These are phyloP conservation scores for Kurtzmaniella cleridarum DNA, from an alignment of 805 yeast species.

Conservation along the genomic window DNA sequence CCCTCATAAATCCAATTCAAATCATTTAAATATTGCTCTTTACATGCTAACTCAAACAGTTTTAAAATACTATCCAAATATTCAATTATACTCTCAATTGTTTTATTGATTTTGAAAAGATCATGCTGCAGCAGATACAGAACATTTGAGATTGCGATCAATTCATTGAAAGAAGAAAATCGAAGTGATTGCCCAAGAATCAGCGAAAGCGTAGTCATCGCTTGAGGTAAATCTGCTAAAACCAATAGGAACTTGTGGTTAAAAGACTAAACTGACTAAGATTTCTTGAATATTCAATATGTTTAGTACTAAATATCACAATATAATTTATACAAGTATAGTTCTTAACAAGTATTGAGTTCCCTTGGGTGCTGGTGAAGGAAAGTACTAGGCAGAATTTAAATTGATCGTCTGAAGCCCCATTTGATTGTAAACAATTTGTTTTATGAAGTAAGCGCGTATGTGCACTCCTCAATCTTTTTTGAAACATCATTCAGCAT, in stretches of 20 bases:
- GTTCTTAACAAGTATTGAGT: too few relatives aligned
- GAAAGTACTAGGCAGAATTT: too few relatives aligned
- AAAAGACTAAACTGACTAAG: background rate
- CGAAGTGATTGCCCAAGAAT: conserved; percentile 13
- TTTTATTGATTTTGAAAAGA: conserved; percentile 20
- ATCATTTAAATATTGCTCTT: conserved; percentile 2
- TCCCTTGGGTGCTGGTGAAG: too few relatives aligned
- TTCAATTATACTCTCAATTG: conserved; percentile 21
- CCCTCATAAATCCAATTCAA: conserved; percentile 24
- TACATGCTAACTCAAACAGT: conserved; percentile 9
- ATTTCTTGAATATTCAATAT: background rate
- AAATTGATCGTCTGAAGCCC: too few relatives aligned
- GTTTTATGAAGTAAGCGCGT: background rate
- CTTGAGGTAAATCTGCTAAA: background rate
- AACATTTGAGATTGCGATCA: conserved; percentile 13
- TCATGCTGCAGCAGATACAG: conserved; percentile 16
- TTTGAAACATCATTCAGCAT: too few relatives aligned
- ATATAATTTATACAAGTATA: too few relatives aligned
- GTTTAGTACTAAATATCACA: too few relatives aligned
- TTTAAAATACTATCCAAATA: conserved; percentile 17
- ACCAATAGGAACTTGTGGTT: background rate
- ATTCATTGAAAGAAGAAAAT: conserved; percentile 19
- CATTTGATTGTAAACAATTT: background rate
- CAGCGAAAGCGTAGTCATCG: conserved; percentile 10
- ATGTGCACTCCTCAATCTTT: background rate